Conservation (phyloP, 2,329 filamentous ascomycete genomes). For the Ceratocystis colombiana region DNA sequence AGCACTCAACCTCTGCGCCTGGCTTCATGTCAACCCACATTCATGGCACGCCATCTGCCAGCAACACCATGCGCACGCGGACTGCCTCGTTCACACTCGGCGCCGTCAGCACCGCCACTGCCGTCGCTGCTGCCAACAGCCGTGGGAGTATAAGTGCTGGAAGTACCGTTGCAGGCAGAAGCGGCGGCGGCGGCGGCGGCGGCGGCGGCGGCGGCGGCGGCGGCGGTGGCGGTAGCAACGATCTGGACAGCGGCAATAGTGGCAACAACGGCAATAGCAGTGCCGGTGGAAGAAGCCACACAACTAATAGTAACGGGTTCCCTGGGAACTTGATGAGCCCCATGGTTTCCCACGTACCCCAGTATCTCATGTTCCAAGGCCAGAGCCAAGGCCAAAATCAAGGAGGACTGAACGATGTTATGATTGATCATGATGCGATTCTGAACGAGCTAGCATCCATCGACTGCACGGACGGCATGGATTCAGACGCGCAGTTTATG, state of each 20-base stretch:
- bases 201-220: neutral
- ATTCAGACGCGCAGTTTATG: conserved; percentile 54
- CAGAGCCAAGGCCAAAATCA: neutral
- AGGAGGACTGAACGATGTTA: neutral
- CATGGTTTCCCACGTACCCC: conserved; percentile 17
- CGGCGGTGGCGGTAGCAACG: neutral
- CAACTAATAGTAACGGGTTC: neutral
- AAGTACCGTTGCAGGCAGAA: neutral
- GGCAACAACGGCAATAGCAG: neutral
- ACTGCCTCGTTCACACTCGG: conserved; percentile 17
- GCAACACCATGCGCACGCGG: neutral
- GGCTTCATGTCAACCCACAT: conserved; percentile 16
- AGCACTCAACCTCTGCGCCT: conserved; percentile 11
- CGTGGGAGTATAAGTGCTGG: neutral
- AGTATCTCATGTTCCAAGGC: conserved; percentile 19
- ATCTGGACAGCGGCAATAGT: neutral
- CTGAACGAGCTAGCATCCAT: conserved; percentile 44
- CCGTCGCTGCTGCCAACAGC: neutral
- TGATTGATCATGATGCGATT: conserved; percentile 43
- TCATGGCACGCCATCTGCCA: neutral
- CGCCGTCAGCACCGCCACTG: neutral
- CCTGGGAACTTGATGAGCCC: conserved; percentile 13
- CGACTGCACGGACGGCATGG: conserved; percentile 41
- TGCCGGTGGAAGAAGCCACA: neutral
- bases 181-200: neutral